Base-by-base conservation (phyloP, 805 yeast genomes). In the Zygosaccharomyces bailii region DNA sequence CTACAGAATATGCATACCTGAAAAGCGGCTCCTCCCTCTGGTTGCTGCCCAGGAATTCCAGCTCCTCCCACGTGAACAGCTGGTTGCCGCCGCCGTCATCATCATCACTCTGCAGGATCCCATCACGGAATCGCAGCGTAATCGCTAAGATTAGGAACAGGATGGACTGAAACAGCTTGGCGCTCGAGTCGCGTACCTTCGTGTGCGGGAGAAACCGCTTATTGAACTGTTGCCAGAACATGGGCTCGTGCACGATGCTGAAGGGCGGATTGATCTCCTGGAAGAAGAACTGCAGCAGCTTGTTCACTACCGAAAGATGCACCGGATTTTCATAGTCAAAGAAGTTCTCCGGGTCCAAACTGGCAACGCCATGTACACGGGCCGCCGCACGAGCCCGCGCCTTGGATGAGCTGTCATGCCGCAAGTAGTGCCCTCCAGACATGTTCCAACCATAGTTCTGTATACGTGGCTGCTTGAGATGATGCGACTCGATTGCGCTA, bases 361-460 rank as follows among this genome's bases (percentile, higher is more conserved):
- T 46, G 2, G 57, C 61, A 3, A 23, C 40, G 21, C 25, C 25
- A 21, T 21, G 25, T 9, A 9, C 25, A 21, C 23, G 27, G 6
- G 32, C 40, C 13, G 10, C 11, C 1, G 74, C 71, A 9, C 57
- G 43, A 2, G 30, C 19, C 31, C 35, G 31, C 5, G 30, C 25
- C 21, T 34, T 33, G 10, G 24, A 23, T 19, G 24, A 56, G 60
- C 11, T 55, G 42, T 16, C 44, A 19, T 75, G 75, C 30, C 46
- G 49, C 14, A 78, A 49, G 54, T 76, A 80, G 53, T 73, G 74
- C 21, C 71, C 71, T 1, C 85, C 85, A n/a, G 74, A 67, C 76
- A 79, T 65, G 56, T 80, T 80, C 84, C 85, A 80, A 11, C 83
- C 84, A 53, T 76, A 80, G 40, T 71, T 74, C 55, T 80, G 83